Conservation (phyloP, 768 basidiomycete species). For the Kwoniella dejecticola region DNA sequence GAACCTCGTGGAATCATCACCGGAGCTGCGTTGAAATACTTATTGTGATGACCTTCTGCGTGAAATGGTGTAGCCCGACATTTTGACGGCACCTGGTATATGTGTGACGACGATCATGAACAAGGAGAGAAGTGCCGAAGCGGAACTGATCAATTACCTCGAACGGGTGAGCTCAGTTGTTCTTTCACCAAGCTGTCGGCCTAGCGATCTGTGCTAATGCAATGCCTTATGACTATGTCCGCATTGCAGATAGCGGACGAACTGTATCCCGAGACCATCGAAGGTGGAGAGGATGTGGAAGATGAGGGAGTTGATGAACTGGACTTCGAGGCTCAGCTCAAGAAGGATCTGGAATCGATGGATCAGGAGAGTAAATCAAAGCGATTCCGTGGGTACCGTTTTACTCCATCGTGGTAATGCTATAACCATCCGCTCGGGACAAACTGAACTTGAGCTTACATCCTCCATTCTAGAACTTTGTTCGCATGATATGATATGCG, state of each 20-base stretch:
- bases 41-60: no score
- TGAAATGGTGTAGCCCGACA: constrained; percentile 38
- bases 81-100: constrained; percentile 38
- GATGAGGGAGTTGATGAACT: constrained; percentile 25
- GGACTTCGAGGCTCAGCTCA: constrained; percentile 42
- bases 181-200: neutral
- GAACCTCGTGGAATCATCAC: no score
- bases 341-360: constrained; percentile 40
- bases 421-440: neutral
- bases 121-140: constrained; percentile 43
- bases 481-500: constrained; percentile 38
- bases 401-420: no score
- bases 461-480: constrained; percentile 35
- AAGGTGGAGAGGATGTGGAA: constrained; percentile 17
- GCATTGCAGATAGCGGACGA: constrained; percentile 35
- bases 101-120: constrained; percentile 34
- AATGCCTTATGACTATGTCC: no score
- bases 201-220: no score
- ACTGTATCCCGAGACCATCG: constrained; percentile 43
- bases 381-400: constrained; percentile 34
- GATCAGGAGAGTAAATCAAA: constrained; percentile 34
- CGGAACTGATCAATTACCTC: constrained; percentile 42
- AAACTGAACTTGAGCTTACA: neutral
- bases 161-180: constrained; percentile 31
- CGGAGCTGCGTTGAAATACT: no score